Evolutionary conservation across 352 stramenopile species (phyloP).

Genomic region (Globisporangium abappressorium): DNA sequence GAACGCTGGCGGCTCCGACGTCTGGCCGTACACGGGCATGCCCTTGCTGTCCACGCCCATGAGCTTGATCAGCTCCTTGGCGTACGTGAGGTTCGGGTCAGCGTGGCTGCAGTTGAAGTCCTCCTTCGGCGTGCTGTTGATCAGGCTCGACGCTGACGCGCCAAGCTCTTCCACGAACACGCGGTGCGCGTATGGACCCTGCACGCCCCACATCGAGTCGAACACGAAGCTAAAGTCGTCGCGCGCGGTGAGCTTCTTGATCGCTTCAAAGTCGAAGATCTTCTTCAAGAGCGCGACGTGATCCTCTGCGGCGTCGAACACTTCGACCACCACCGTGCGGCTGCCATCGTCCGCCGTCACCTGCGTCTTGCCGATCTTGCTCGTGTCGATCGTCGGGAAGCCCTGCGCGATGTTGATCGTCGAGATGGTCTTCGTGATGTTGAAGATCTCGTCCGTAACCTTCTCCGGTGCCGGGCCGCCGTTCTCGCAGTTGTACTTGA

Average conservation of each 20-base stretch:
- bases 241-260: slow-evolving; percentile 91
- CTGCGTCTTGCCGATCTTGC: slow-evolving; percentile 63
- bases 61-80: slow-evolving; percentile 93
- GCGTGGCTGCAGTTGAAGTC: slow-evolving; percentile 97
- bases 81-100: slow-evolving; percentile 99
- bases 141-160: slow-evolving; percentile 69
- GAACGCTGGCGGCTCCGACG: slow-evolving; percentile 74
- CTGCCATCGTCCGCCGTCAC: slow-evolving; percentile 86
- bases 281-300: slow-evolving; percentile 95
- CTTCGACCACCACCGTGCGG: slow-evolving; percentile 92
- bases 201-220: slow-evolving; percentile 98
- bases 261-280: slow-evolving; percentile 97
- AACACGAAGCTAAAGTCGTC: slow-evolving; percentile 95
- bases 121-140: slow-evolving; percentile 94
- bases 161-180: slow-evolving; percentile 98
- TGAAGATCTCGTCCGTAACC: slow-evolving; percentile 97
- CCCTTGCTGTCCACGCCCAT: slow-evolving; percentile 93
- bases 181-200: slow-evolving; percentile 93
- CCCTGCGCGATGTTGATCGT: slow-evolving; percentile 91
- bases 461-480: slow-evolving; percentile 96
- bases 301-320: slow-evolving; percentile 97
- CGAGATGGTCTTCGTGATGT: slow-evolving; percentile 93
- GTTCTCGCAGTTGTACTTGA: slow-evolving; percentile 99
- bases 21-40: slow-evolving; percentile 72
- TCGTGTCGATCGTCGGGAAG: slow-evolving; percentile 78